These are phyloP conservation scores for Xylaria venustula DNA, from an alignment of 495 filamentous ascomycete genomes.

Conservation along the genomic window DNA sequence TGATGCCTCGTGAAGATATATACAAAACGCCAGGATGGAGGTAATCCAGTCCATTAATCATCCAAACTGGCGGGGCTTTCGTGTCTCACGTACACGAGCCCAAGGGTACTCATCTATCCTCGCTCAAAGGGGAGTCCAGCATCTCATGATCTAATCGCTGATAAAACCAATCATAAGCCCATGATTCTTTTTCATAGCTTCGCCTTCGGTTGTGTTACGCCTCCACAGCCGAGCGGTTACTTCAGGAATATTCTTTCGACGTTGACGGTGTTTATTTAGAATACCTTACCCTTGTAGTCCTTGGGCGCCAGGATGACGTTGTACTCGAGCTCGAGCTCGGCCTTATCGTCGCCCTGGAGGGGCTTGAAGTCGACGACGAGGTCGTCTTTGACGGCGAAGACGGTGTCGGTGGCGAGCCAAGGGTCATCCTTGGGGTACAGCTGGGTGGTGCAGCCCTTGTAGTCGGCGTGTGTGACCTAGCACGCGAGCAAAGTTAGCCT, in stretches of 20 bases:
- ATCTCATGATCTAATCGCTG: neutral
- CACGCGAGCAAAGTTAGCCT: neutral
- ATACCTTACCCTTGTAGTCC: constrained; percentile 46
- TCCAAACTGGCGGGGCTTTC: no score
- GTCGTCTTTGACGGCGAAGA: constrained; percentile 80
- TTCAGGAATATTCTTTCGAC: neutral
- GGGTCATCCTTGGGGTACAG: constrained; percentile 71
- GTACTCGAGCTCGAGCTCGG: constrained; percentile 68
- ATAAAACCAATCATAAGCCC: neutral
- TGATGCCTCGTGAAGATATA: no score
- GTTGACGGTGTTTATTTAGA: constrained; percentile 8
- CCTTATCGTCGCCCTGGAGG: constrained; percentile 59
- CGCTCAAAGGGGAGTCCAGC: neutral
- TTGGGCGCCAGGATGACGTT: constrained; percentile 57
- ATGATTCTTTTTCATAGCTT: neutral
- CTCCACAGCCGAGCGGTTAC: constrained; percentile 8
- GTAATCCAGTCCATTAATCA: no score
- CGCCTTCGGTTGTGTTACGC: neutral
- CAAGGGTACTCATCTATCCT: no score
- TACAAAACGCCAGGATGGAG: no score
- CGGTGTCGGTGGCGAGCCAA: constrained; percentile 68
- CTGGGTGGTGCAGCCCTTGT: constrained; percentile 71
- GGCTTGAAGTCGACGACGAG: constrained; percentile 71
- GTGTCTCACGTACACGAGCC: no score
- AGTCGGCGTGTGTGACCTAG: constrained; percentile 49